Percentiles rank a stretch among this genome's conserved stretches.
Evolutionary conservation across 1,284 basidiomycete genomes (phyloP).

Genomic region (Rhodotorula sp.): DNA sequence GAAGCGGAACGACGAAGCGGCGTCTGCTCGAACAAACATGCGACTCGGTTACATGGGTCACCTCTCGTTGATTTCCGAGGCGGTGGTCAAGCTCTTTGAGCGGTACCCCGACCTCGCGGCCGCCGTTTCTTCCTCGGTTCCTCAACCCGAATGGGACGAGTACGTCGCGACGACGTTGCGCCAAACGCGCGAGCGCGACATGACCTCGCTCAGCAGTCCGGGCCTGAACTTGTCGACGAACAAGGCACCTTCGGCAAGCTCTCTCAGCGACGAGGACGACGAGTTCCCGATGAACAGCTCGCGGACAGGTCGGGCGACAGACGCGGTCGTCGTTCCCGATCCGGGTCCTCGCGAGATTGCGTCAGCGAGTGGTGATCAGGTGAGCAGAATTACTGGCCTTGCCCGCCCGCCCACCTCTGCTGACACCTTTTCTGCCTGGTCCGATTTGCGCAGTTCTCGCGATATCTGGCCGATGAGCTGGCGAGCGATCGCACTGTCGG

Average conservation of each 20-base stretch:
- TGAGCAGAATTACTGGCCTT: not conserved
- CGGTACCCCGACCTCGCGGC: conserved; percentile 80
- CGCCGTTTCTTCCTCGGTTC: conserved; percentile 61
- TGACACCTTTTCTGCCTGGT: too few relatives aligned
- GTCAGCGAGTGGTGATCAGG: not conserved
- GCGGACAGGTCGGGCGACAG: conserved; percentile 33
- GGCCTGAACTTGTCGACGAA: conserved; percentile 45
- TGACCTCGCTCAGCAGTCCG: conserved; percentile 70
- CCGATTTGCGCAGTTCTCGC: conserved; percentile 59
- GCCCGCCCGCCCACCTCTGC: too few relatives aligned
- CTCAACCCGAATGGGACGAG: conserved; percentile 78
- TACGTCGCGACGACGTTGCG: conserved; percentile 78
- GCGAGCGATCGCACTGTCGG: conserved; percentile 52
- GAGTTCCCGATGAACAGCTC: conserved; percentile 43
- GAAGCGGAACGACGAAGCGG: conserved; percentile 67
- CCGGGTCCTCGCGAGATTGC: not conserved
- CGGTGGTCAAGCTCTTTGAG: conserved; percentile 77
- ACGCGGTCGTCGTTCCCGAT: conserved; percentile 7
- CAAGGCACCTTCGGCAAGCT: conserved; percentile 57
- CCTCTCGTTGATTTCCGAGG: conserved; percentile 86
- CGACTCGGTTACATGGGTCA: conserved; percentile 96
- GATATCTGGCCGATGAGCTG: conserved; percentile 70
- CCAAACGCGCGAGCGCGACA: conserved; percentile 79
- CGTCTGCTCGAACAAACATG: conserved; percentile 67
- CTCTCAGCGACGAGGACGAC: conserved; percentile 45